A percentile compares a stretch with the other conserved stretches of the same genome.
These are phyloP conservation scores for Cyclotella baltica DNA, from an alignment of 108 stramenopile genomes.

Conservation along the genomic window DNA sequence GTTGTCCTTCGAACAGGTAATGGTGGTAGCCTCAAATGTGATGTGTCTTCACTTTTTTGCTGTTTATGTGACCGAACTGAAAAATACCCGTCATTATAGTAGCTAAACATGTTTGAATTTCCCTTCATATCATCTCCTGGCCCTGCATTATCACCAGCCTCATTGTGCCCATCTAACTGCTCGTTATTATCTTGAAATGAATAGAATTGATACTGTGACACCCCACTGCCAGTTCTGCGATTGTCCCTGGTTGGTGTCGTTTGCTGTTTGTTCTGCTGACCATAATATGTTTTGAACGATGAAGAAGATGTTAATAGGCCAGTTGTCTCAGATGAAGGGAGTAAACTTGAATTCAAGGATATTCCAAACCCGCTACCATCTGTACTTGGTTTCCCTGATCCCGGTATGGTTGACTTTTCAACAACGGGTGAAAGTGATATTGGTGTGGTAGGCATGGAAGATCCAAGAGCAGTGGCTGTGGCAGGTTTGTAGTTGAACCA, in stretches of 20 bases:
- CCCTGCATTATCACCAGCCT: conserved; percentile 7
- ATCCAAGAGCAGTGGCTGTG: conserved; percentile 1
- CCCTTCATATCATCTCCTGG: conserved; percentile 13
- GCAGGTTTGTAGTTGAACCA: conserved; percentile 2
- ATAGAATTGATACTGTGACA: conserved; percentile 25
- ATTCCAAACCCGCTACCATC: conserved; percentile 2
- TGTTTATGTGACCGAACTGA: conserved; percentile 25
- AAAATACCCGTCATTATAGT: conserved; percentile 33
- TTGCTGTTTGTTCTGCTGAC: background rate
- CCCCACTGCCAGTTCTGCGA: background rate
- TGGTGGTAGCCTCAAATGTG: conserved; percentile 17
- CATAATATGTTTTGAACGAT: background rate
- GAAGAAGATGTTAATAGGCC: conserved; percentile 10
- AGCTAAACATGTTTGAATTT: conserved; percentile 44
- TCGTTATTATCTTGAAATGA: conserved; percentile 33
- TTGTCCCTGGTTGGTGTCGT: conserved; percentile 3
- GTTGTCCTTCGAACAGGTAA: background rate
- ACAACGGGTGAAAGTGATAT: background rate
- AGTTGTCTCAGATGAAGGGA: conserved; percentile 11
- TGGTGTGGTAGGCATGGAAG: conserved; percentile 12
- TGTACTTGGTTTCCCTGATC: background rate
- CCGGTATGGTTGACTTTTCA: background rate
- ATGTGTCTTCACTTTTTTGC: background rate
- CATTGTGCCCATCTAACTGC: conserved; percentile 11
- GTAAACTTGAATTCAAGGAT: conserved; percentile 8